Percentiles rank a stretch among this genome's conserved stretches.
Evolutionary conservation across 1,139 yeast species (phyloP).

Genomic region (Yamadazyma dendronema): DNA sequence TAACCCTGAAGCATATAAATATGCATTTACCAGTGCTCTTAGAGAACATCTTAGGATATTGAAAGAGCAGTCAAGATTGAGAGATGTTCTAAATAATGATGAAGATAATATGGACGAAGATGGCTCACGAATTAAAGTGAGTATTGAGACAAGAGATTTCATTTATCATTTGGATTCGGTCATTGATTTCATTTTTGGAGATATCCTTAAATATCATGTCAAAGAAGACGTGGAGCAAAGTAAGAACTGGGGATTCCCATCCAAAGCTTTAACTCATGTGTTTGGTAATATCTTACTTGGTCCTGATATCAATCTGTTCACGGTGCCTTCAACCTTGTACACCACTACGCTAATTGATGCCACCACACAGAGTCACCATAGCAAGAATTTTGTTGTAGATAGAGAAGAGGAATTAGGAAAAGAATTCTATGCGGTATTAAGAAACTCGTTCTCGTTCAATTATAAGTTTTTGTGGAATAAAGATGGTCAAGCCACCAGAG

Average conservation of each 20-base stretch:
- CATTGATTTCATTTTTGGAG: conserved; percentile 11
- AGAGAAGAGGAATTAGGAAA: conserved; percentile 18
- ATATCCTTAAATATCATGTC: conserved; percentile 10
- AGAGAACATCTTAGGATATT: conserved; percentile 11
- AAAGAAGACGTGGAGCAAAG: conserved; percentile 11
- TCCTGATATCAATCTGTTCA: conserved; percentile 14
- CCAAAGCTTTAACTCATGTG: conserved; percentile 10
- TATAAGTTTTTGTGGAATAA: conserved; percentile 5
- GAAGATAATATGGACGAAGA: conserved; percentile 7
- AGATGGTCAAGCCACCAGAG: neutral
- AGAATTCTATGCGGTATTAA: conserved; percentile 18
- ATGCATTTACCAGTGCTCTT: conserved; percentile 16
- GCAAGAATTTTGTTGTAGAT: conserved; percentile 1
- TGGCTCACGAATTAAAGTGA: neutral
- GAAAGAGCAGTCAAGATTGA: conserved; percentile 9
- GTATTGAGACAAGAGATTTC: conserved; percentile 10
- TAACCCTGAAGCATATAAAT: conserved; percentile 14
- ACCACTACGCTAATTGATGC: conserved; percentile 14
- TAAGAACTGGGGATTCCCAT: conserved; percentile 13
- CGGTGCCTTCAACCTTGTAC: conserved; percentile 10
- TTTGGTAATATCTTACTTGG: conserved; percentile 18
- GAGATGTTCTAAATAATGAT: conserved; percentile 6
- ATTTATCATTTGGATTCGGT: conserved; percentile 14
- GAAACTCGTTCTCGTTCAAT: conserved; percentile 14
- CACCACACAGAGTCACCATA: conserved; percentile 4